Base-by-base conservation (phyloP, 257 asterid species). In the Solanum sparsipilum region DNA sequence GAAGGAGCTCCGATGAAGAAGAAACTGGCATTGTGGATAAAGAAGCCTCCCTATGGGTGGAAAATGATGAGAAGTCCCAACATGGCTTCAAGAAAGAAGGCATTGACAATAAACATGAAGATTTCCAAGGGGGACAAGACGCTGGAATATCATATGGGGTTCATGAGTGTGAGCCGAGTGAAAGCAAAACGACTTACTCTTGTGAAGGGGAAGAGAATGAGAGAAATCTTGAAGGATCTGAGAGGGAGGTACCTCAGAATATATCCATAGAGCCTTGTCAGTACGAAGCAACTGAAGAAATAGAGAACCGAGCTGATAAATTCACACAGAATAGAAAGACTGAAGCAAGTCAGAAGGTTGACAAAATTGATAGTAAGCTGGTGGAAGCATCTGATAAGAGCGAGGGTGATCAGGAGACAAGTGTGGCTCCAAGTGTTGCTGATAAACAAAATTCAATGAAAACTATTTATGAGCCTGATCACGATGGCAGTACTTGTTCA, bases 381-480 rank as follows among this genome's bases (percentile, higher is more conserved):
- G 74, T 20, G 71, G 74, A 67, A 67, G 88, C 78, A 82, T 87
- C 89, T 81, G 89, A 71, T 85, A 86, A 70, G 87, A 86, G 46
- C 83, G 93, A 75, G 88, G 91, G 86, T 63, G 75, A 74, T 87
- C 87, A 58, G 88, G 91, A 87, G 67, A 60, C 84, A 76, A 72
- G 86, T 90, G 91, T 87, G 68, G 70, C 88, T 85, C 90, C 85
- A 86, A 93, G 92, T 87, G 88, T 86, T 89, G 89, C 83, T 84
- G 73, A 76, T 72, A 89, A 88, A 82, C 90, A 87, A 86, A 87
- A 87, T 88, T 76, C 84, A 73, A 88, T 89, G 87, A 87, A 86
- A 68, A 88, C 91, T 93, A 79, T 86, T 92, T 90, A 88, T 92
- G 89, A 88, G 78, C 38, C 74, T 46, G 74, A 76, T 74, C 65